These are phyloP conservation scores for Onygena corvina DNA, from an alignment of 2,329 filamentous ascomycete genomes.

Conservation along the genomic window DNA sequence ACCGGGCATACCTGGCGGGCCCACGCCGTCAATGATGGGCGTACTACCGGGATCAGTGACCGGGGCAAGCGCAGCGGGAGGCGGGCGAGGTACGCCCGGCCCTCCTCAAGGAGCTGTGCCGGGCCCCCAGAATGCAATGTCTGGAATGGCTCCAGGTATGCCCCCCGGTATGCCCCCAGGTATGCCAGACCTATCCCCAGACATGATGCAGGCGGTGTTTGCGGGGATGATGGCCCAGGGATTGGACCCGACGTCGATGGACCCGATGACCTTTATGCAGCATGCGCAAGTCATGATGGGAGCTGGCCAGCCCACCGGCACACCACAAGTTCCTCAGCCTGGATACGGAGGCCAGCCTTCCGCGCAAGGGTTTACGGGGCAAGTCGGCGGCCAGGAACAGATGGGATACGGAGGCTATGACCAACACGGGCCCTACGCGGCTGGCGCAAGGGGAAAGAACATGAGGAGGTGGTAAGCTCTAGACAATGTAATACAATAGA, in stretches of 20 bases:
- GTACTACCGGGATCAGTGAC: slow-evolving; percentile 18
- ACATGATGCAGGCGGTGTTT: slow-evolving; percentile 51
- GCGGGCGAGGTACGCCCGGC: slow-evolving; percentile 7
- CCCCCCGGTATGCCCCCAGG: slow-evolving; percentile 41
- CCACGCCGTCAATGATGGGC: slow-evolving; percentile 20
- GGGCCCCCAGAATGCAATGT: slow-evolving; percentile 20
- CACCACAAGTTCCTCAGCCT: slow-evolving; percentile 26
- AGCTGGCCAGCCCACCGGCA: slow-evolving; percentile 28
- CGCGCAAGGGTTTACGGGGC: slow-evolving; percentile 25
- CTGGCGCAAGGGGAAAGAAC: slow-evolving; percentile 26
- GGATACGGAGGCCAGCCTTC: slow-evolving; percentile 27
- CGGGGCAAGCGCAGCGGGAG: neutral
- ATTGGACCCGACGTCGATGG: slow-evolving; percentile 42
- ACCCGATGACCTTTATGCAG: slow-evolving; percentile 44
- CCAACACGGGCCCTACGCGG: slow-evolving; percentile 30
- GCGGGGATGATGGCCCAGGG: slow-evolving; percentile 44
- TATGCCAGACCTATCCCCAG: slow-evolving; percentile 41
- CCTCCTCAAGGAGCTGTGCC: slow-evolving; percentile 13
- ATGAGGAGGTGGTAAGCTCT: slow-evolving; percentile 28
- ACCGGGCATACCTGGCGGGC: slow-evolving; percentile 35
- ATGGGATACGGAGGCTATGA: slow-evolving; percentile 35
- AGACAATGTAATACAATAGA: neutral
- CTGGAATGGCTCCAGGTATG: slow-evolving; percentile 40
- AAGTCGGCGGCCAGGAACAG: slow-evolving; percentile 30
- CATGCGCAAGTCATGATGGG: slow-evolving; percentile 41